Base-by-base conservation (phyloP, 352 stramenopile species). In the Phytophthora hibernalis region DNA sequence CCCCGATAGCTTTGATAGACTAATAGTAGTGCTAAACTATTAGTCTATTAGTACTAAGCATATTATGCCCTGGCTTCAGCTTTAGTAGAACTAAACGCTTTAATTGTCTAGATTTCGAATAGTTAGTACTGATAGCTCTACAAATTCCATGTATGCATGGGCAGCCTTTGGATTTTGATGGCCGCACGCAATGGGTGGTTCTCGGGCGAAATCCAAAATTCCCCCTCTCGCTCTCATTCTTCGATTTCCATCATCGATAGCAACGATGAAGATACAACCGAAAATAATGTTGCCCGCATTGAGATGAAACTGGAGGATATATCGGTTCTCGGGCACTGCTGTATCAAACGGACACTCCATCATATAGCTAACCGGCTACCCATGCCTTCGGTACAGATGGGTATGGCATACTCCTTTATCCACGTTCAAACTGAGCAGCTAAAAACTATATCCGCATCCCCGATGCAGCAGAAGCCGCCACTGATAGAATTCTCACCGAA, bases 41-140 rank as follows among this genome's bases (percentile, higher is more conserved):
- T n/a, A n/a, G n/a, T n/a, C n/a, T n/a, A n/a, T n/a, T n/a, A n/a
- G n/a, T n/a, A n/a, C n/a, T n/a, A n/a, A n/a, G n/a, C n/a, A n/a
- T n/a, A n/a, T n/a, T n/a, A n/a, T n/a, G n/a, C n/a, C n/a, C n/a
- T n/a, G n/a, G n/a, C n/a, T n/a, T n/a, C n/a, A n/a, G n/a, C n/a
- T n/a, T n/a, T n/a, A n/a, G n/a, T n/a, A n/a, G n/a, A n/a, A n/a
- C n/a, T n/a, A n/a, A n/a, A n/a, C n/a, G n/a, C n/a, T n/a, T n/a
- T n/a, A n/a, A n/a, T n/a, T n/a, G 24, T 5, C 24, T 5, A 28
- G 24, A 30, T n/a, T 40, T 42, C 6, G 2, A 42, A 16, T 54
- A 38, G 26, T 33, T 40, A 40, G 47, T 38, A 54, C 28, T 42
- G 42, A 54, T 40, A 54, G 4, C 28, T 40, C 26, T 54, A 40